Conservation (phyloP, 306 rosid species). For the Psophocarpus tetragonolobus region DNA sequence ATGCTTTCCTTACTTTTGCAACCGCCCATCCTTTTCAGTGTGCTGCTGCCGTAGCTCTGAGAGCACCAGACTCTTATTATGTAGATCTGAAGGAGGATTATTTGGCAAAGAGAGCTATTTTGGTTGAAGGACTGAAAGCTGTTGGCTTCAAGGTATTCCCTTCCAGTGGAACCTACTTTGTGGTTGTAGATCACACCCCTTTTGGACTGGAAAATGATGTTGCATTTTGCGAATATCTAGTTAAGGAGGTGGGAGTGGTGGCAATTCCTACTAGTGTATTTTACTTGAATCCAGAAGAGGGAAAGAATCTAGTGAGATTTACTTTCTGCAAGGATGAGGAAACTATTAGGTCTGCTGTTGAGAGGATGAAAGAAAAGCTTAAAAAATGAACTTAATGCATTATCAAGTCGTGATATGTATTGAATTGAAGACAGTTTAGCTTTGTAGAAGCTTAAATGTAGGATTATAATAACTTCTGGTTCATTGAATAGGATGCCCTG, state of each 20-base stretch:
- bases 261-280: slow-evolving; percentile 95
- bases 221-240: slow-evolving; percentile 83
- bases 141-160: slow-evolving; percentile 89
- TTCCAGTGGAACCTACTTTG: slow-evolving; percentile 87
- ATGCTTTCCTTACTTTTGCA: slow-evolving; percentile 72
- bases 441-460: slow-evolving; percentile 35
- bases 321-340: slow-evolving; percentile 92
- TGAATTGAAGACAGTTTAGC: slow-evolving; percentile 55
- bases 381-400: slow-evolving; percentile 49
- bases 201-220: slow-evolving; percentile 82
- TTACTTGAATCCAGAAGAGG: slow-evolving; percentile 92
- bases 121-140: slow-evolving; percentile 79
- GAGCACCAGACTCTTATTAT: slow-evolving; percentile 88
- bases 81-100: slow-evolving; percentile 77
- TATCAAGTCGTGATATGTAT: not conserved
- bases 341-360: slow-evolving; percentile 81
- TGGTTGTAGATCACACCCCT: slow-evolving; percentile 93
- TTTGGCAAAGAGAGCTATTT: slow-evolving; percentile 70
- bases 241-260: slow-evolving; percentile 91
- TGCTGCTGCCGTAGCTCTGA: slow-evolving; percentile 85
- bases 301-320: slow-evolving; percentile 85
- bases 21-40: slow-evolving; percentile 89
- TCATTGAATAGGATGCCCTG: slow-evolving; percentile 18
- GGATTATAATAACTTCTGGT: slow-evolving; percentile 18
- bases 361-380: slow-evolving; percentile 88